phyloP scores from a whole-genome alignment of 352 stramenopile genomes.

The Phytophthora pluvialis region DNA sequence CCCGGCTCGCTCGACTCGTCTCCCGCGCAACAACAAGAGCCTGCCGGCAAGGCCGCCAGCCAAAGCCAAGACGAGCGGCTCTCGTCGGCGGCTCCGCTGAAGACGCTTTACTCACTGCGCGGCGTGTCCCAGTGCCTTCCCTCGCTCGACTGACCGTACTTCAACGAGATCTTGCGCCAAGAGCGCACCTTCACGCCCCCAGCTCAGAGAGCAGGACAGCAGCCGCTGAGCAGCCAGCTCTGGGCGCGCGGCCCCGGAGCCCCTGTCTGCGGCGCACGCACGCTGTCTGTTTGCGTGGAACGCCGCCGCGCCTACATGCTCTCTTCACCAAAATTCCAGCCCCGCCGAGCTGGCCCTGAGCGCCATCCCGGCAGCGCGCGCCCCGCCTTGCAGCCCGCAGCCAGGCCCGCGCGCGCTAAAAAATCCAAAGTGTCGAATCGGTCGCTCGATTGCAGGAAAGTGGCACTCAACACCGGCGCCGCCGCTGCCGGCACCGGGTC shows the following conservation, averaged over 20 bases:
- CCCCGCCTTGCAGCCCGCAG: slow-evolving; percentile 13
- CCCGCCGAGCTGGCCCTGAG: neutral
- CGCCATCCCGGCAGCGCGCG: slow-evolving; percentile 14
- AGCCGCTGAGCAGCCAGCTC: too few species aligned
- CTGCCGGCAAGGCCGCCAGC: slow-evolving; percentile 14
- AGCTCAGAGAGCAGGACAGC: slow-evolving; percentile 10
- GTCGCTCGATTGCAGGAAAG: slow-evolving; percentile 37
- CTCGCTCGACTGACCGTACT: slow-evolving; percentile 25
- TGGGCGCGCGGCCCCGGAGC: slow-evolving; percentile 3
- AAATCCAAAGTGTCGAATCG: slow-evolving; percentile 41
- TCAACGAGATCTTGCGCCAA: slow-evolving; percentile 33
- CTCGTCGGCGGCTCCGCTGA: neutral
- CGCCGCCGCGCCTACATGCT: neutral
- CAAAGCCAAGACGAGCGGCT: slow-evolving; percentile 16
- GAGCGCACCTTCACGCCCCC: slow-evolving; percentile 4
- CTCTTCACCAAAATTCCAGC: slow-evolving; percentile 37
- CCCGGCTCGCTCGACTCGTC: slow-evolving; percentile 15
- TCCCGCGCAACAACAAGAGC: slow-evolving; percentile 29
- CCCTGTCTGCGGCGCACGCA: slow-evolving; percentile 33
- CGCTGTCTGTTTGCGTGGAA: slow-evolving; percentile 33
- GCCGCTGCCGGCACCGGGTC: slow-evolving; percentile 3
- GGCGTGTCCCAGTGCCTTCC: slow-evolving; percentile 29
- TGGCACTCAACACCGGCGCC: slow-evolving; percentile 10
- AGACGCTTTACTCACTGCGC: neutral
- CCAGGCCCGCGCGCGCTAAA: slow-evolving; percentile 26